Evolutionary conservation across 1,284 basidiomycete genomes (phyloP).

Genomic region (Lignosus rhinocerotis): DNA sequence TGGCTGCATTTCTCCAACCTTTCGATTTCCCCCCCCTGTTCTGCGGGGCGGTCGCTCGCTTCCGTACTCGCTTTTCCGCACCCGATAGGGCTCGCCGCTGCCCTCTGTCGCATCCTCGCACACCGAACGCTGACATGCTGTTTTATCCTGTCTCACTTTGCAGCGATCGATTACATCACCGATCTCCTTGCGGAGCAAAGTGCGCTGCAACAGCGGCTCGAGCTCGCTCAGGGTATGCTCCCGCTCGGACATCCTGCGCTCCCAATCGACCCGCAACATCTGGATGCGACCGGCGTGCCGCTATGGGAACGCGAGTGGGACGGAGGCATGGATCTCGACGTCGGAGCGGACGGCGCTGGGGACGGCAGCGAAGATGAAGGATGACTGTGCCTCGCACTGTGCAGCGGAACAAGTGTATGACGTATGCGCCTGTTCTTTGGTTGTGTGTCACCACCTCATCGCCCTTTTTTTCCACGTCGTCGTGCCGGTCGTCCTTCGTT

Average conservation of each 20-base stretch:
- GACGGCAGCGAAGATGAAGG: slow-evolving; percentile 25
- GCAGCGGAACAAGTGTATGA: background rate
- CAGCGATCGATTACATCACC: slow-evolving; percentile 85
- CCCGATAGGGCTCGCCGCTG: background rate
- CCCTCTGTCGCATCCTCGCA: background rate
- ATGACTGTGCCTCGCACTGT: background rate
- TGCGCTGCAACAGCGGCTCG: slow-evolving; percentile 55
- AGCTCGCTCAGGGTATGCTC: slow-evolving; percentile 56
- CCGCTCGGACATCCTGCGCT: slow-evolving; percentile 58
- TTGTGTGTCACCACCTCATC: too few species aligned
- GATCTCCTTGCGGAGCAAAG: slow-evolving; percentile 60
- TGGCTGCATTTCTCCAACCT: background rate
- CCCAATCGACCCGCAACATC: slow-evolving; percentile 32
- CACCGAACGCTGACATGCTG: background rate
- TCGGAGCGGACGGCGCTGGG: slow-evolving; percentile 43
- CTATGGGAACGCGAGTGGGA: slow-evolving; percentile 80
- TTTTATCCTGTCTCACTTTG: background rate
- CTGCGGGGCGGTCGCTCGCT: background rate
- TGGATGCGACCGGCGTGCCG: slow-evolving; percentile 37
- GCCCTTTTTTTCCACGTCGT: background rate
- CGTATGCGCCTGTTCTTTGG: background rate
- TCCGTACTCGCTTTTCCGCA: background rate
- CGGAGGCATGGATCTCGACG: slow-evolving; percentile 55
- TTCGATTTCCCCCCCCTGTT: slow-evolving; percentile 2
- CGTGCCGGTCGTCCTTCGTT: too few species aligned